Conservation (phyloP, 768 basidiomycete genomes). For the Candolleomyces efflorescens region DNA sequence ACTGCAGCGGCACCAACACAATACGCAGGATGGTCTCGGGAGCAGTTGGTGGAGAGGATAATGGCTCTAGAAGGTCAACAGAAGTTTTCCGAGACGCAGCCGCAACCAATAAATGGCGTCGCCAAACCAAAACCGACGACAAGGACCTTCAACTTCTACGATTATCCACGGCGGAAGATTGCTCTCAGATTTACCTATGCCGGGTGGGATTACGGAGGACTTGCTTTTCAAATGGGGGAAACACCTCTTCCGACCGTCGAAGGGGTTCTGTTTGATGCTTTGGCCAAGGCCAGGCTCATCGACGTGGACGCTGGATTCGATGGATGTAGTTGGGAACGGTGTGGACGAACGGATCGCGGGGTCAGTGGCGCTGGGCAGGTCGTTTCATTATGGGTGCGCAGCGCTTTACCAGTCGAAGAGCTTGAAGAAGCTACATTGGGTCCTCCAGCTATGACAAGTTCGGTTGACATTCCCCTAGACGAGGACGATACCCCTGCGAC, state of each 20-base stretch:
- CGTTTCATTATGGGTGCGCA: conserved; percentile 86
- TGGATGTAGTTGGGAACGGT: conserved; percentile 86
- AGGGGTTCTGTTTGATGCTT: conserved; percentile 73
- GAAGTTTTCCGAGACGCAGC: neutral
- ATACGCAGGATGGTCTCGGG: conserved; percentile 40
- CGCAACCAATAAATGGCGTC: conserved; percentile 15
- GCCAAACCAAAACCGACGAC: conserved; percentile 17
- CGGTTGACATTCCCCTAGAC: neutral
- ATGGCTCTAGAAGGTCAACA: conserved; percentile 41
- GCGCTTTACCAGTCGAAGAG: conserved; percentile 42
- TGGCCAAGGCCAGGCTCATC: conserved; percentile 74
- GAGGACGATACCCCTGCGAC: conserved; percentile 4
- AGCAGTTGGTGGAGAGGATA: conserved; percentile 68
- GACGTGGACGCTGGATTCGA: conserved; percentile 71
- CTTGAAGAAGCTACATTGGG: conserved; percentile 10
- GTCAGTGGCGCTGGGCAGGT: conserved; percentile 96
- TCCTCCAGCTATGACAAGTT: neutral
- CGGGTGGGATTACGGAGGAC: conserved; percentile 88
- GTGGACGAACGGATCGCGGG: conserved; percentile 92
- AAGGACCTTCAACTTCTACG: conserved; percentile 55
- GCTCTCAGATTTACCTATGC: conserved; percentile 92
- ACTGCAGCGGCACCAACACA: conserved; percentile 2
- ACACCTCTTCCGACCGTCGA: conserved; percentile 90
- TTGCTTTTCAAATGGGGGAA: conserved; percentile 71
- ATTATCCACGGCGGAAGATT: conserved; percentile 80